A percentile compares a stretch with the other conserved stretches of the same genome.
phyloP scores from a whole-genome alignment of 2,329 filamentous ascomycete genomes.

The Xylariaceae sp. region DNA sequence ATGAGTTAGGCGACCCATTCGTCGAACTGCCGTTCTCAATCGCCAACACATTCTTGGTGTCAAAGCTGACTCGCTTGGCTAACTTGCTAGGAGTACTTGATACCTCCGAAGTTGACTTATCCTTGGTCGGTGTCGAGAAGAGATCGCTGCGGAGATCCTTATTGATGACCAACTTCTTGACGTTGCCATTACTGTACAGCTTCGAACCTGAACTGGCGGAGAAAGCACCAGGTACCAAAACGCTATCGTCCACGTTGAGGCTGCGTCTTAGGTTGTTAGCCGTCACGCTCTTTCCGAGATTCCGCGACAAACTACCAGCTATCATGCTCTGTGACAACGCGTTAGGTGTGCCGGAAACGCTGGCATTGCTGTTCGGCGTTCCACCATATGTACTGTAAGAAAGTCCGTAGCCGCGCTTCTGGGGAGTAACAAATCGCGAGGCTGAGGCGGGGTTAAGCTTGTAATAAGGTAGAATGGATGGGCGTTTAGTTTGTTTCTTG shows the following conservation, averaged over 20 bases:
- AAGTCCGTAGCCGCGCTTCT: constrained; percentile 84
- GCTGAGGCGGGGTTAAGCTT: constrained; percentile 79
- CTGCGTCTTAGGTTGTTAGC: constrained; percentile 78
- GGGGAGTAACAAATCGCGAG: constrained; percentile 74
- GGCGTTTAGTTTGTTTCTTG: constrained; percentile 68
- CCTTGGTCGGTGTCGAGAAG: constrained; percentile 56
- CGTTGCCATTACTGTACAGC: constrained; percentile 61
- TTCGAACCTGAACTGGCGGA: constrained; percentile 61
- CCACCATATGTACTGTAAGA: constrained; percentile 82
- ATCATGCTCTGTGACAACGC: constrained; percentile 61
- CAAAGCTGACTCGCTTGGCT: constrained; percentile 89
- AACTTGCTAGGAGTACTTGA: constrained; percentile 49
- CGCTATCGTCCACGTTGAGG: constrained; percentile 77
- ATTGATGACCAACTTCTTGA: constrained; percentile 93
- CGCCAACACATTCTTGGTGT: constrained; percentile 54
- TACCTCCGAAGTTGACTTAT: constrained; percentile 40
- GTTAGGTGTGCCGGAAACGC: constrained; percentile 64
- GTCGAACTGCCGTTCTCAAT: constrained; percentile 39
- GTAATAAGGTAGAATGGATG: constrained; percentile 76
- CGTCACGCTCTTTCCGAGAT: constrained; percentile 81
- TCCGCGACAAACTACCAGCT: constrained; percentile 63
- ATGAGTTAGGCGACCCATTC: constrained; percentile 42
- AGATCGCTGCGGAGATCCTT: constrained; percentile 72
- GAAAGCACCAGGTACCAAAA: constrained; percentile 80
- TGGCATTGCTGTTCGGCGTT: constrained; percentile 66